Conservation (phyloP, 192 early-diverging fungal species). For the Coemansia sp. region DNA sequence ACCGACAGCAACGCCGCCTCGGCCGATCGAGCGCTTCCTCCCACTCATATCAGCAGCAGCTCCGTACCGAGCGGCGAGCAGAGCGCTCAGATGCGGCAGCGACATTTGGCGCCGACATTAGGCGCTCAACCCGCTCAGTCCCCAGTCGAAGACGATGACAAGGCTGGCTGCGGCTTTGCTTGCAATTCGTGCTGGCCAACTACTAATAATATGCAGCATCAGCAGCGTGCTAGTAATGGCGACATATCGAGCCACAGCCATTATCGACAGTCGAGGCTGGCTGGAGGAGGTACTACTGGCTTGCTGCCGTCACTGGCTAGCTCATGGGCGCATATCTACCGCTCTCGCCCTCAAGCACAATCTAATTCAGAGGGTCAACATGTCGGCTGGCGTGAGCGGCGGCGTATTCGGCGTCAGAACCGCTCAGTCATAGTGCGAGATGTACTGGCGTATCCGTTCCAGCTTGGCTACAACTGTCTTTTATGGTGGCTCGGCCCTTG, state of each 20-base stretch:
- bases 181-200: constrained; percentile 8
- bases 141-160: neutral
- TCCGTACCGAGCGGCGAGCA: neutral
- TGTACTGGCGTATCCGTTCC: constrained; percentile 36
- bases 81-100: constrained; percentile 8
- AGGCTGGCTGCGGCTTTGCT: neutral
- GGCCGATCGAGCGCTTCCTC: neutral
- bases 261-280: neutral
- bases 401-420: neutral
- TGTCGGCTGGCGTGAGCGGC: constrained; percentile 10
- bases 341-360: constrained; percentile 16
- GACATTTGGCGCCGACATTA: neutral
- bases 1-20: neutral
- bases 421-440: constrained; percentile 24
- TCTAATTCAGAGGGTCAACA: neutral
- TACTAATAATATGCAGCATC: neutral
- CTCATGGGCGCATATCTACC: constrained; percentile 47
- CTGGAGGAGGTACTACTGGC: neutral
- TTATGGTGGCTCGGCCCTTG: constrained; percentile 46
- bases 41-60: constrained; percentile 6
- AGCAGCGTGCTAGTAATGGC: neutral
- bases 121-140: neutral
- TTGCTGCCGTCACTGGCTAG: constrained; percentile 19
- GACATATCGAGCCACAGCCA: neutral
- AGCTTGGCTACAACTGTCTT: constrained; percentile 46